Percentiles rank a stretch among this genome's conserved stretches.
phyloP scores from a whole-genome alignment of 129 eudicot genomes.

The Solidago caesia region DNA sequence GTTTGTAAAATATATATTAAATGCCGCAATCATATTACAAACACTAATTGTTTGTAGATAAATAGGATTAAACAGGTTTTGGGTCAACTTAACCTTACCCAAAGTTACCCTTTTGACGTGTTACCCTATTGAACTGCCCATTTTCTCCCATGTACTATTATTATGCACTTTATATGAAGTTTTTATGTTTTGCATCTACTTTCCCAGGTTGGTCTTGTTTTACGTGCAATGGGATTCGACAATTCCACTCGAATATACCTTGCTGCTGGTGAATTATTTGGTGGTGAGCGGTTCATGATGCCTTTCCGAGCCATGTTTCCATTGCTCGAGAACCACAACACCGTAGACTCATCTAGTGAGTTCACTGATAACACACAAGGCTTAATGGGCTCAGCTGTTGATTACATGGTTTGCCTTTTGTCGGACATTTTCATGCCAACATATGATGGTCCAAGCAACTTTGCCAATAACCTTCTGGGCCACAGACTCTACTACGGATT shows the following conservation, averaged over 20 bases:
- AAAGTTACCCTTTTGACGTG: neutral
- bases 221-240: slow-evolving; percentile 85
- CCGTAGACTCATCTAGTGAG: slow-evolving; percentile 70
- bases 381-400: slow-evolving; percentile 90
- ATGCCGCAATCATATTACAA: too few species aligned
- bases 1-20: too few species aligned
- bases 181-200: slow-evolving; percentile 24
- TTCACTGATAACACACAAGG: slow-evolving; percentile 68
- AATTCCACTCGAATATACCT: slow-evolving; percentile 89
- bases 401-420: slow-evolving; percentile 96
- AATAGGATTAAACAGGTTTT: too few species aligned
- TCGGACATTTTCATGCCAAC: slow-evolving; percentile 97
- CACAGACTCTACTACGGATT: slow-evolving; percentile 94
- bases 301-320: slow-evolving; percentile 86
- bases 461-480: slow-evolving; percentile 90
- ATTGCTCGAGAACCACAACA: slow-evolving; percentile 74
- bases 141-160: neutral
- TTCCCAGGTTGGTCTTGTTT: slow-evolving; percentile 77
- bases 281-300: slow-evolving; percentile 90
- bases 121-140: neutral
- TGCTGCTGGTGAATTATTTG: slow-evolving; percentile 91
- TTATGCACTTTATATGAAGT: neutral
- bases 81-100: neutral
- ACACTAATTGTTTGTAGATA: too few species aligned
- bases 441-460: slow-evolving; percentile 97